Evolutionary conservation across 2,329 filamentous ascomycete genomes (phyloP).

Genomic region (Talaromyces amestolkiae): DNA sequence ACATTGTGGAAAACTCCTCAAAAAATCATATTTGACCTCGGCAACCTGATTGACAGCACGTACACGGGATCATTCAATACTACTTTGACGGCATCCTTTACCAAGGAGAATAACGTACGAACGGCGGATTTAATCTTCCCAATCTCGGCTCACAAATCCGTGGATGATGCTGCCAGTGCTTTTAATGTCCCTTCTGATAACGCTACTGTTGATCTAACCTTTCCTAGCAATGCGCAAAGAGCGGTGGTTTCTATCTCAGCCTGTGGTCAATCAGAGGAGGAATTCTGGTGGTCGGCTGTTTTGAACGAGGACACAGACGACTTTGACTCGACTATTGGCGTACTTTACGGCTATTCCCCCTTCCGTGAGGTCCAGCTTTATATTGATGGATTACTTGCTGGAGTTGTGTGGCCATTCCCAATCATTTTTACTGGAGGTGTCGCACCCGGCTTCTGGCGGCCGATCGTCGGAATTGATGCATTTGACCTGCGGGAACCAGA

Average conservation of each 20-base stretch:
- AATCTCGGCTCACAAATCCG: conserved; percentile 42
- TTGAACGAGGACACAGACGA: conserved; percentile 59
- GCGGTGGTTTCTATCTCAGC: conserved; percentile 75
- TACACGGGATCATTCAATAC: conserved; percentile 75
- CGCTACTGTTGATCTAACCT: conserved; percentile 57
- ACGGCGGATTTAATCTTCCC: conserved; percentile 67
- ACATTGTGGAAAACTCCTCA: conserved; percentile 67
- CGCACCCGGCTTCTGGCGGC: conserved; percentile 72
- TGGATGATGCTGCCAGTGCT: conserved; percentile 57
- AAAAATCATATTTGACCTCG: conserved; percentile 76
- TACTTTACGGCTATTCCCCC: conserved; percentile 65
- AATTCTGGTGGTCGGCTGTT: conserved; percentile 85
- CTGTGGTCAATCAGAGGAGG: conserved; percentile 71
- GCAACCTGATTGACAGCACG: conserved; percentile 66
- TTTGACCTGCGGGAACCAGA: conserved; percentile 78
- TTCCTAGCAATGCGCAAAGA: conserved; percentile 65
- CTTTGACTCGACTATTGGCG: conserved; percentile 58
- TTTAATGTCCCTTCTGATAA: conserved; percentile 65
- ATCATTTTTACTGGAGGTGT: conserved; percentile 80
- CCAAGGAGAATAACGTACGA: conserved; percentile 43
- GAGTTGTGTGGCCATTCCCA: conserved; percentile 77
- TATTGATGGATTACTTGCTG: conserved; percentile 70
- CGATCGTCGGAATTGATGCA: conserved; percentile 73
- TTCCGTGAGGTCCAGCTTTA: conserved; percentile 75
- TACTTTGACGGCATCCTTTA: conserved; percentile 72